Base-by-base conservation (phyloP, 2,329 filamentous ascomycete genomes). In the Myrmaecium sp. region DNA sequence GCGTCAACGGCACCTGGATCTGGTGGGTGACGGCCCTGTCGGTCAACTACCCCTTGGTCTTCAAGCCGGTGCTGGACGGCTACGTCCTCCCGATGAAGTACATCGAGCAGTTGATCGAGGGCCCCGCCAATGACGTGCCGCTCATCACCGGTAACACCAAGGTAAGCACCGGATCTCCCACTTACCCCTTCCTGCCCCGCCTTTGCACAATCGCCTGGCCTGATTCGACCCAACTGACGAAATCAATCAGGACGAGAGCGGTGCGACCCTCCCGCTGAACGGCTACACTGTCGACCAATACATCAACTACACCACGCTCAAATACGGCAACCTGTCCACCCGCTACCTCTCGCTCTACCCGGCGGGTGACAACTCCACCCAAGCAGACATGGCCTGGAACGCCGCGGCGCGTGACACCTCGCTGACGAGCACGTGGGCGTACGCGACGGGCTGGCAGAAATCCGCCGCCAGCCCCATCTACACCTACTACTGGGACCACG, bases 401-500 rank as follows among this genome's bases (percentile, higher is more conserved):
- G 33, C 34, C 4, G 32, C 36, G 26, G 38, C 16, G 6, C 35
- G 34, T 3, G 41, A 46, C 23, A 32, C 36, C 5, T 42, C 40
- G 15, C 41, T 33, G 11, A 36, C 47, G 4, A 38, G 38, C 8
- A 38, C 42, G 4, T 41, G 33, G 30, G 18, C 35, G 6, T 48
- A 34, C 33, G 33, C 37, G 5, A 25, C 28, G 3, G 30, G 32
- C 13, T 46, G 42, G 41, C 20, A 29, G n/a, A 34, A 32, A 14
- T 27, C 28, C 5, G 16, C 27, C 21, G 21, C 23, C 20, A 32
- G 25, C n/a, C 33, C 43, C 1, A 38, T 52, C 31, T 54, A 46
- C 32, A 52, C 45, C 3, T 52, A 52, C 32, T 45, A 42, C 34
- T 54, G 47, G 45, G 40, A 38, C 27, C 49, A 54, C 26, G 50